Evolutionary conservation across 2,329 filamentous ascomycete species (phyloP).

Genomic region (Aspergillus sp.): DNA sequence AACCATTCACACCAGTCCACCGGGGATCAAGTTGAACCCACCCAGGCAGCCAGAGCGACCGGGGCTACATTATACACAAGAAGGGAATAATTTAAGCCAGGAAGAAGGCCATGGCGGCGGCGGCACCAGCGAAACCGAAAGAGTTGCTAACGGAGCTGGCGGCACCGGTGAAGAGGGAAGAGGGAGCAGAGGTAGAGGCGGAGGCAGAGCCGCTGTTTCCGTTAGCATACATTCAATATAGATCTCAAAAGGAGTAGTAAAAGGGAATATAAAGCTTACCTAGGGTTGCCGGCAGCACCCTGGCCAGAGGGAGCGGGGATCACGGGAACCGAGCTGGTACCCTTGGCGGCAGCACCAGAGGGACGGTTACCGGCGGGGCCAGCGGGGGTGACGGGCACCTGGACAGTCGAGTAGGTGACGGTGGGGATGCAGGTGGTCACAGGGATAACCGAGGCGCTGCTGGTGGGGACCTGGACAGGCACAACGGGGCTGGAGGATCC

Average conservation of each 20-base stretch:
- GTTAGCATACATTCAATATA: constrained; percentile 2
- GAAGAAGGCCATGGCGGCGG: constrained; percentile 26
- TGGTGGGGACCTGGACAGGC: background rate
- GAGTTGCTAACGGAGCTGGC: constrained; percentile 22
- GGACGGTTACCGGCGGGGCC: constrained; percentile 1
- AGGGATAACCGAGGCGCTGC: constrained; percentile 19
- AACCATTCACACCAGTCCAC: constrained; percentile 4
- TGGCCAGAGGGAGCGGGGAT: constrained; percentile 11
- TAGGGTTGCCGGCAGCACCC: constrained; percentile 6
- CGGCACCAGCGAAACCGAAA: constrained; percentile 25
- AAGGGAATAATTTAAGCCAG: constrained; percentile 24
- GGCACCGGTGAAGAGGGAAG: constrained; percentile 22
- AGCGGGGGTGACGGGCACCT: constrained; percentile 9
- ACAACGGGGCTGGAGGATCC: constrained; percentile 8
- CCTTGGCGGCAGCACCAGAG: constrained; percentile 3
- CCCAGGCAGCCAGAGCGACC: background rate
- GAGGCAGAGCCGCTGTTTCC: constrained; percentile 9
- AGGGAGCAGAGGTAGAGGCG: constrained; percentile 11
- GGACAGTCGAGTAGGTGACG: constrained; percentile 26
- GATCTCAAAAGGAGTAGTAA: background rate
- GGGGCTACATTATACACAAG: constrained; percentile 26
- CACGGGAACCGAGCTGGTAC: constrained; percentile 12
- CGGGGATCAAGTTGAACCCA: background rate
- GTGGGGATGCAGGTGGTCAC: constrained; percentile 28
- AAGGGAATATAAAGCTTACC: constrained; percentile 9